Percentiles rank a stretch among this genome's conserved stretches.
Conservation (phyloP, 352 stramenopile species). For the Aphanomyces cochlioides region DNA sequence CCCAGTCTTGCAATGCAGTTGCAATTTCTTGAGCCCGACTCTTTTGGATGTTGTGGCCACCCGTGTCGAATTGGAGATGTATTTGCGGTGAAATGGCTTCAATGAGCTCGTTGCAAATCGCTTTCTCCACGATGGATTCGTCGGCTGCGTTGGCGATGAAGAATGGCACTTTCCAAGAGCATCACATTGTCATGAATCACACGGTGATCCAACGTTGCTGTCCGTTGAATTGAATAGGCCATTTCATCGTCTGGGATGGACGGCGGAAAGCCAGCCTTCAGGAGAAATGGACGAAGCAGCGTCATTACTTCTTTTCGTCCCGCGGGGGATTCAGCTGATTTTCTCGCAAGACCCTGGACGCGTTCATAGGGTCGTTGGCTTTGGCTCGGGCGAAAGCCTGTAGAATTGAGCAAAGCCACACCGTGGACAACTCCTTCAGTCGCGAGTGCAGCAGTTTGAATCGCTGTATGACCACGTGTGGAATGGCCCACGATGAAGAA, state of each 20-base stretch:
- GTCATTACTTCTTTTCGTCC: not conserved
- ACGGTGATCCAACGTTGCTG: not conserved
- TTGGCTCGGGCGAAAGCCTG: slow-evolving; percentile 5
- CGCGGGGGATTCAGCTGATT: not conserved
- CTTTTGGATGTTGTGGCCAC: slow-evolving; percentile 19
- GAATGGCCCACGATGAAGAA: slow-evolving; percentile 23
- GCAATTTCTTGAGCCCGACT: slow-evolving; percentile 20
- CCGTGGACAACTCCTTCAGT: not conserved
- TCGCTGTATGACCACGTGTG: slow-evolving; percentile 5
- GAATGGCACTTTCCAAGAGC: too few relatives aligned
- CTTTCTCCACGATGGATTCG: slow-evolving; percentile 6
- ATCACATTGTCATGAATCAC: too few relatives aligned
- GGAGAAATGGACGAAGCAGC: not conserved
- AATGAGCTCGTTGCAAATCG: not conserved
- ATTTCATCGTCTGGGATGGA: not conserved
- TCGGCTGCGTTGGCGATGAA: slow-evolving; percentile 9
- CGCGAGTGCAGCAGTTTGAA: not conserved
- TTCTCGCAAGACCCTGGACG: not conserved
- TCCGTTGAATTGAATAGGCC: slow-evolving; percentile 4
- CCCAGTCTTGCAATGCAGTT: not conserved
- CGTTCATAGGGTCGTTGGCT: not conserved
- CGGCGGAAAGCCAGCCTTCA: slow-evolving; percentile 4
- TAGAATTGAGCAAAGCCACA: slow-evolving; percentile 9
- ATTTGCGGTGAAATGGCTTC: not conserved
- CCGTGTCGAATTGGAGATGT: not conserved